Evolutionary conservation across 257 asterid species (phyloP), one percentile per base, ranked within the genome.

Genomic region (Solanum ossicruentum): DNA sequence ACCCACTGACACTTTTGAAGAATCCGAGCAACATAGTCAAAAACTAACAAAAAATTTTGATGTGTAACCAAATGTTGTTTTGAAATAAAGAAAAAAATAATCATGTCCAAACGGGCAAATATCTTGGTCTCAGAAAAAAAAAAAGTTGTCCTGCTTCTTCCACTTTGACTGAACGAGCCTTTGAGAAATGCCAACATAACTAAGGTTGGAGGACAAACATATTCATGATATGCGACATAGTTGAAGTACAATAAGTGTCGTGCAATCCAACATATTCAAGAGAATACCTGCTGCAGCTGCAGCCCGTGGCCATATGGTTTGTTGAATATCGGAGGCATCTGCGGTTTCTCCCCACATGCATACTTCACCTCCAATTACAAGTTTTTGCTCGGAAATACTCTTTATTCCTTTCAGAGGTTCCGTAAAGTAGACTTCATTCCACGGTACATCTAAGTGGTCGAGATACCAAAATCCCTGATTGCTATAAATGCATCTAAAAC

Each of bases 231-330:
- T n/a, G 57, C 39, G n/a, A 12, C n/a, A 45, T 47, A 47, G 20
- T 11, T 73, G 41, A 73, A 51, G 45, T 15, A 10, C 13, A 4
- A 2, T 77, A 77, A 9, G 41, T 51, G 12, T 26, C 8, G 5
- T 15, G 63, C 56, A 15, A 77, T 52, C 28, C 65, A 78, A 9
- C 47, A 78, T 15, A 78, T 78, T 65, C 65, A 78, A 78, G 83
- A 78, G 49, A 78, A 78, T 78, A 94, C 99, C 99, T 89, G 99
- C 98, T 55, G 95, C 98, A 13, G 98, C 99, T 20, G 98, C 99
- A 81, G 99, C 99, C 90, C 99, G 96, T 82, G 99, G 99, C 99
- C 99, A 95, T 90, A 94, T 94, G 84, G 97, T 95, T 88, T 94
- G 97, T 65, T 91, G 97, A 86, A 94, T 92, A 83, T 94, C 86